These are phyloP conservation scores for Dendrobium huoshanense DNA, from an alignment of 106 monocot species.

Conservation along the genomic window DNA sequence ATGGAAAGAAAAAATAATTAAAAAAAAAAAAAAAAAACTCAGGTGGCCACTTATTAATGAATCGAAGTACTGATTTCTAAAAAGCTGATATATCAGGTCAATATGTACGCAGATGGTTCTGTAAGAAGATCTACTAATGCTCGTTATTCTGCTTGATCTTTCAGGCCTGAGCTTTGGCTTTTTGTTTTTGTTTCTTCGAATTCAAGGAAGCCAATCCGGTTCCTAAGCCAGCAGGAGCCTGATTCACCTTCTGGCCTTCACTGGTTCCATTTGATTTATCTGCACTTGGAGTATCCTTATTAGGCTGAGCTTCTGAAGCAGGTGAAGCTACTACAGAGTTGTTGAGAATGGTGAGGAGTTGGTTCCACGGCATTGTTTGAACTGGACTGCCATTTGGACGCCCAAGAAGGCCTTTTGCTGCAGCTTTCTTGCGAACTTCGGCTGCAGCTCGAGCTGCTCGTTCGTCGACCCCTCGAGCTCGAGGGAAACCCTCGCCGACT, in stretches of 20 bases:
- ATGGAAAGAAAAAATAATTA: not conserved
- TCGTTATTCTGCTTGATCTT: not conserved
- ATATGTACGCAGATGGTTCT: not conserved
- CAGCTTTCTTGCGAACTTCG: conserved; percentile 87
- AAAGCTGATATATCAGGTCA: not conserved
- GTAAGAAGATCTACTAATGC: not conserved
- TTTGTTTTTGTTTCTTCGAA: conserved; percentile 81
- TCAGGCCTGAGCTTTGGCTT: conserved; percentile 22
- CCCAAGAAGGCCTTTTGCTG: conserved; percentile 60
- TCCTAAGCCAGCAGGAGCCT: conserved; percentile 73
- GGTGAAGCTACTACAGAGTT: conserved; percentile 10
- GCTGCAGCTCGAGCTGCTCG: conserved; percentile 84
- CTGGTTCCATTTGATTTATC: conserved; percentile 10
- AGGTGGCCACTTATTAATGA: not conserved
- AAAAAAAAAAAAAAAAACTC: not conserved
- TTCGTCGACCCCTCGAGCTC: conserved; percentile 67
- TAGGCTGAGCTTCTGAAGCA: conserved; percentile 12
- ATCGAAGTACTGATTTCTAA: conserved; percentile 1
- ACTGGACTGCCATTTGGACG: conserved; percentile 52
- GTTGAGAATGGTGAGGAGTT: conserved; percentile 67
- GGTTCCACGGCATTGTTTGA: conserved; percentile 37
- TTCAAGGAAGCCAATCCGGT: conserved; percentile 56
- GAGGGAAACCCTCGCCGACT: conserved; percentile 49
- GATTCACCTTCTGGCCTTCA: not conserved
- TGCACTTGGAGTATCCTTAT: conserved; percentile 9